Percentiles rank a stretch among this genome's conserved stretches.
Evolutionary conservation across 2,329 filamentous ascomycete species (phyloP).

Genomic region (Trichoderma afroharzianum): DNA sequence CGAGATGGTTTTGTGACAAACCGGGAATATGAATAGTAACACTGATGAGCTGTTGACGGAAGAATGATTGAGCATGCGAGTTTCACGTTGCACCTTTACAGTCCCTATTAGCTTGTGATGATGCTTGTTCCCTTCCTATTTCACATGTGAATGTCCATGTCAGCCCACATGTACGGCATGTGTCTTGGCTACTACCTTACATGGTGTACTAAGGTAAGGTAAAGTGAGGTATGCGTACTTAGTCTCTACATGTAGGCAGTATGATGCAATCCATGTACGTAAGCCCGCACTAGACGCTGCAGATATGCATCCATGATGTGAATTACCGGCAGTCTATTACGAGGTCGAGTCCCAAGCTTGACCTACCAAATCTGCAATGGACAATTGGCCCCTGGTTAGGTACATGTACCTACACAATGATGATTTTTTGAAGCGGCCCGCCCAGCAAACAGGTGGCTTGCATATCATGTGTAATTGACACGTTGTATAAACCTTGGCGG

Average conservation of each 20-base stretch:
- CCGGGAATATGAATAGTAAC: background rate
- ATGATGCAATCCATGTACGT: slow-evolving; percentile 8
- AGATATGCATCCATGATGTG: background rate
- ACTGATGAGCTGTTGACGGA: slow-evolving; percentile 4
- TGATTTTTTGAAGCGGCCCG: background rate
- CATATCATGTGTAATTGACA: background rate
- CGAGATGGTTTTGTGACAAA: slow-evolving; percentile 8
- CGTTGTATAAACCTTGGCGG: background rate
- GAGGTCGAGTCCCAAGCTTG: background rate
- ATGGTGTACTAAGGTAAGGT: background rate
- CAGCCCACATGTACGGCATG: background rate
- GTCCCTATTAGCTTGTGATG: background rate
- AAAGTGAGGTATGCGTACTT: no score
- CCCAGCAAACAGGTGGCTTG: background rate
- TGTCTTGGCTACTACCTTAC: background rate
- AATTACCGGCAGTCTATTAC: background rate
- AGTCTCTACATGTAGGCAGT: background rate
- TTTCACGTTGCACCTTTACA: background rate
- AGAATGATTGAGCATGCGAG: slow-evolving; percentile 10
- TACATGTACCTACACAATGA: background rate
- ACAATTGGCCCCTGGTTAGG: background rate
- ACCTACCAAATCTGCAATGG: background rate
- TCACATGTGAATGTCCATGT: background rate
- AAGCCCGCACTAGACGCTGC: background rate
- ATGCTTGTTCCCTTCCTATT: background rate